A percentile compares a stretch with the other conserved stretches of the same genome.
Conservation (phyloP, 345 rosid genomes). For the Isatis tinctoria region DNA sequence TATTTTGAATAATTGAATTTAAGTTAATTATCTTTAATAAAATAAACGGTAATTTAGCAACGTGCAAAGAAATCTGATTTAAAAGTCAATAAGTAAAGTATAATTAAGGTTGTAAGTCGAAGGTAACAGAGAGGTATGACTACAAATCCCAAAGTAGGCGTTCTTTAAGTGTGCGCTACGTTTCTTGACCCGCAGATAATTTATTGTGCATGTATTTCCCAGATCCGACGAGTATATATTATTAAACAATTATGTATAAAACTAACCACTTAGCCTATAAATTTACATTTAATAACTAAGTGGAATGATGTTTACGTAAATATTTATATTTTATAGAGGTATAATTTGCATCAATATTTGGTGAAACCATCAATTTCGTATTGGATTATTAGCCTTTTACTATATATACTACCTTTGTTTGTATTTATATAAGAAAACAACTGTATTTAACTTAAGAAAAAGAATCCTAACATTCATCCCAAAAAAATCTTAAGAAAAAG, state of each 20-base stretch:
- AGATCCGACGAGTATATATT: not conserved
- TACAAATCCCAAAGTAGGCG: conserved; percentile 20
- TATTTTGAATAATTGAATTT: too few relatives aligned
- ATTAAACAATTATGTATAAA: not conserved
- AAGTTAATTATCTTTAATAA: too few relatives aligned
- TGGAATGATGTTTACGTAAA: not conserved
- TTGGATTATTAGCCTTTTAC: not conserved
- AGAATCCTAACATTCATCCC: too few relatives aligned
- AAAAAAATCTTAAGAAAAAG: not conserved
- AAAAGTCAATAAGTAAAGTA: not conserved
- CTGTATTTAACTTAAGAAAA: not conserved
- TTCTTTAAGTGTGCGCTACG: conserved; percentile 27
- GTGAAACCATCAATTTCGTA: not conserved
- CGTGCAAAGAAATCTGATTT: not conserved
- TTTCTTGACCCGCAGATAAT: not conserved
- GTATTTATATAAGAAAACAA: not conserved
- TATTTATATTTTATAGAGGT: not conserved
- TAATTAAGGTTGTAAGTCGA: not conserved
- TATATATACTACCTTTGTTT: not conserved
- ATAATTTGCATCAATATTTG: not conserved
- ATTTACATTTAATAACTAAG: not conserved
- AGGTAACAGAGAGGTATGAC: conserved; percentile 1
- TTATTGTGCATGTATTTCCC: not conserved
- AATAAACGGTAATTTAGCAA: not conserved
- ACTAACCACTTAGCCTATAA: not conserved